Evolutionary conservation across 2,329 filamentous ascomycete species (phyloP), one percentile per base, ranked within the genome.

Genomic region (Aplosporella prunicola): DNA sequence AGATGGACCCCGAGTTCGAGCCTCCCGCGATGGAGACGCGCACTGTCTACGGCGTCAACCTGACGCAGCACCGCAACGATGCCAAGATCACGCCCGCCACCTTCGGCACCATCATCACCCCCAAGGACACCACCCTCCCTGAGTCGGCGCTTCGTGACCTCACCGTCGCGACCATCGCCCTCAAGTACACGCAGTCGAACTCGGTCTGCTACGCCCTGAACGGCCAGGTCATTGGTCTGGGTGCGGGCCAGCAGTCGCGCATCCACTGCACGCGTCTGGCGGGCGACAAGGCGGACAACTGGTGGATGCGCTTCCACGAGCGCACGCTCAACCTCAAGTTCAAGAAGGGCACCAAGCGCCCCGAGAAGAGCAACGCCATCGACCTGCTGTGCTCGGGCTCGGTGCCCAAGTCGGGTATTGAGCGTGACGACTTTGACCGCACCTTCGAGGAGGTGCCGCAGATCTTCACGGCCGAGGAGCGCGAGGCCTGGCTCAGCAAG

Each of bases 181-280:
- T 96, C 52, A 98, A 98, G 69, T 98, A 94, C 71, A 98, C 91
- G 1, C 88, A 98, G 67, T 94, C 87, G 58, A 98, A 98, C 76
- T 95, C 88, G 17, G 91, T 98, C 46, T 96, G 89, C 75, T 98
- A 96, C 59, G 88, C 91, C 39, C 72, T 86, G 46, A 88, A 93
- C 53, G 91, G 91, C 32, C 91, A 96, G 65, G 75, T 96, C 52
- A 74, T 98, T 51, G 91, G 91, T 47, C 78, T 98, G 39, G 91
- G 91, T 47, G 91, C 91, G 39, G 91, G 91, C 43, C 91, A 98
- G 65, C 91, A 98, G 68, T 93, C 85, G 44, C 82, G 91, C 50
- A 98, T 98, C 51, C 91, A 98, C 74, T 98, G 91, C 76, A 98
- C 91, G 27, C 82, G 91, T 48, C 77, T 98, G 35, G 91, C 91